Evolutionary conservation across 331 rosid genomes (phyloP).

Genomic region (Quercus phellos): DNA sequence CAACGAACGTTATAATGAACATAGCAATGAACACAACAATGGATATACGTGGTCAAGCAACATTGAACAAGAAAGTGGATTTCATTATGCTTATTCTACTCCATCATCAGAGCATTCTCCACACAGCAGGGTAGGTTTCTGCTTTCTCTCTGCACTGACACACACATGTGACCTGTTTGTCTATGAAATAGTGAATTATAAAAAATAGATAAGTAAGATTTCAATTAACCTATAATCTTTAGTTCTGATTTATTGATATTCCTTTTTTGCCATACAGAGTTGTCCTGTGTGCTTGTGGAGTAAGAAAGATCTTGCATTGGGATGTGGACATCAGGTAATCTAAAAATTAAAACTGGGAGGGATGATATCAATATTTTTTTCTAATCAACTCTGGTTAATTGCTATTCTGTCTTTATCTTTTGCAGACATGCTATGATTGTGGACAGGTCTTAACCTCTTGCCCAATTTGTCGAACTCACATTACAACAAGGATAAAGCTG

Average conservation of each 20-base stretch:
- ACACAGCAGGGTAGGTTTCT: background rate
- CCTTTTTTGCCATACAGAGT: conserved; percentile 9
- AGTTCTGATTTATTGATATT: background rate
- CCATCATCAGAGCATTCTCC: background rate
- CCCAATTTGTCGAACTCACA: conserved; percentile 16
- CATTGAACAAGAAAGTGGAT: background rate
- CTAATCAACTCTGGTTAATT: background rate
- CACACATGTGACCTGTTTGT: background rate
- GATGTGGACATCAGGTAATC: conserved; percentile 28
- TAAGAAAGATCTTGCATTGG: conserved; percentile 18
- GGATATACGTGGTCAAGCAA: too few species aligned
- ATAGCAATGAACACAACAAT: background rate
- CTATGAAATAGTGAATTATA: background rate
- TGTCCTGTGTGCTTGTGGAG: conserved; percentile 13
- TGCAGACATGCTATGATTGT: conserved; percentile 24
- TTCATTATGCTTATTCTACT: background rate
- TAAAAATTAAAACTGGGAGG: background rate
- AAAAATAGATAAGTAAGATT: background rate
- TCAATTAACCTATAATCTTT: background rate
- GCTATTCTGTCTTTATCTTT: background rate
- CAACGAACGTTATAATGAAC: background rate
- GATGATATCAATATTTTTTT: background rate
- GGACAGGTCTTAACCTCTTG: conserved; percentile 14
- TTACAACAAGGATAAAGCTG: conserved; percentile 7
- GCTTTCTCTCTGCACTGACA: background rate